phyloP scores from a whole-genome alignment of 2,329 filamentous ascomycete species.

The Aspergillus niger region DNA sequence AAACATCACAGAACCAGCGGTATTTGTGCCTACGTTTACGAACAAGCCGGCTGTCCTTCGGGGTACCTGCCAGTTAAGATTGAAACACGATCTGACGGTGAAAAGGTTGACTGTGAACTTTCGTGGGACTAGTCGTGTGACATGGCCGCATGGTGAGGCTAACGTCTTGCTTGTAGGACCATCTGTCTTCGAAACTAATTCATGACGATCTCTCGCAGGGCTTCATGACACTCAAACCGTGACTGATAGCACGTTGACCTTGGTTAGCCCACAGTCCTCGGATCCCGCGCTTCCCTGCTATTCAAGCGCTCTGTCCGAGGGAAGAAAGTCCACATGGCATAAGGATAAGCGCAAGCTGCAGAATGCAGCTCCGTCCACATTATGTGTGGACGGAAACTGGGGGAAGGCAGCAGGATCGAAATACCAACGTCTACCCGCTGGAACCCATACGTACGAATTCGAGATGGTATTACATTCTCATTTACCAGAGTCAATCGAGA shows the following conservation, averaged over 20 bases:
- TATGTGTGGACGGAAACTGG: background rate
- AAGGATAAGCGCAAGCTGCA: constrained; percentile 9
- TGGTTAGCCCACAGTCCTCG: constrained; percentile 8
- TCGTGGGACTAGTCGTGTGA: constrained; percentile 14
- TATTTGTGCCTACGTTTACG: constrained; percentile 17
- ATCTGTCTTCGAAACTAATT: background rate
- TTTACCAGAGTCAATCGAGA: constrained; percentile 16
- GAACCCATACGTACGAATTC: constrained; percentile 16
- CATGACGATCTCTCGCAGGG: constrained; percentile 6
- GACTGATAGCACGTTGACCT: constrained; percentile 11
- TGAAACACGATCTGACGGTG: constrained; percentile 10
- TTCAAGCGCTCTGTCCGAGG: background rate
- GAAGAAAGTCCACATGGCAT: background rate
- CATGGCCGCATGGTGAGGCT: constrained; percentile 19
- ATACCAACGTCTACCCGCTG: constrained; percentile 8
- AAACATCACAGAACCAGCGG: constrained; percentile 15
- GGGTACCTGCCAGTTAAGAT: constrained; percentile 14
- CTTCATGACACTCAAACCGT: constrained; percentile 12
- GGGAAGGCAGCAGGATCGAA: background rate
- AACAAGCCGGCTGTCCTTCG: constrained; percentile 20
- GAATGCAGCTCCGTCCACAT: constrained; percentile 5
- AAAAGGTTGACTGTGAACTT: constrained; percentile 16
- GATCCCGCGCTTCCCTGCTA: constrained; percentile 1
- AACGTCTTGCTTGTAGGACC: background rate
- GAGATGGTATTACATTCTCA: constrained; percentile 19